phyloP scores from a whole-genome alignment of 176 grass and related monocot genomes.

The Oryza officinalis region DNA sequence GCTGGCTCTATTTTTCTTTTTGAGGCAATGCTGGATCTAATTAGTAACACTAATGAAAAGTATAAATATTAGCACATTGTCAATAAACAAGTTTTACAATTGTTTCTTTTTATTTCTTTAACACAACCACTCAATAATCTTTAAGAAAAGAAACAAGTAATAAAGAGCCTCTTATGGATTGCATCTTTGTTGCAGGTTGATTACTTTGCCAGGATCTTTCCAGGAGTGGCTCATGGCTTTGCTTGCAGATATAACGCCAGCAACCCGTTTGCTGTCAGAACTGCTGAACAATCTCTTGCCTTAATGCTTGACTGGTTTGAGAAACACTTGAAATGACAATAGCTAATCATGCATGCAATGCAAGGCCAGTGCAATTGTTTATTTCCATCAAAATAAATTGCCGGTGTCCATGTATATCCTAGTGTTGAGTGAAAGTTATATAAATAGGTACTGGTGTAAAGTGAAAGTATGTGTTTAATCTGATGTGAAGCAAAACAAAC shows the following conservation, averaged over 20 bases:
- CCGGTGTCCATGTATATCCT: not conserved
- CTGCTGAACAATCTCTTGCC: not conserved
- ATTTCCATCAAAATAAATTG: not conserved
- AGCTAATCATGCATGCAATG: not conserved
- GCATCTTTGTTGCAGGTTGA: conserved; percentile 24
- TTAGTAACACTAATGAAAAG: no score
- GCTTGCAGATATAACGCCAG: conserved; percentile 34
- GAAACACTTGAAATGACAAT: conserved; percentile 30
- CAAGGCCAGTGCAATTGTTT: not conserved
- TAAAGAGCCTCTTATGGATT: not conserved
- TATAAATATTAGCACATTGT: not conserved
- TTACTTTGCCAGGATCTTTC: conserved; percentile 41
- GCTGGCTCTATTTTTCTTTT: no score
- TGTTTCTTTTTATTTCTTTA: not conserved
- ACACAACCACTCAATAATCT: not conserved
- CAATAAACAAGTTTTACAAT: not conserved
- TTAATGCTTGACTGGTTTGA: conserved; percentile 39
- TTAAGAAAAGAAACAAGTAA: not conserved
- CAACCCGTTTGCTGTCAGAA: conserved; percentile 32
- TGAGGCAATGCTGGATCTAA: no score
- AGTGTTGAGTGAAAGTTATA: no score
- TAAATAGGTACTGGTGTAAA: no score
- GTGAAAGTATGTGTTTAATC: no score
- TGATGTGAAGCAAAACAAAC: no score
- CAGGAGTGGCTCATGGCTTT: conserved; percentile 26